Evolutionary conservation across 2,329 filamentous ascomycete species (phyloP), one percentile per base, ranked within the genome.

Genomic region (Phoma herbarum): DNA sequence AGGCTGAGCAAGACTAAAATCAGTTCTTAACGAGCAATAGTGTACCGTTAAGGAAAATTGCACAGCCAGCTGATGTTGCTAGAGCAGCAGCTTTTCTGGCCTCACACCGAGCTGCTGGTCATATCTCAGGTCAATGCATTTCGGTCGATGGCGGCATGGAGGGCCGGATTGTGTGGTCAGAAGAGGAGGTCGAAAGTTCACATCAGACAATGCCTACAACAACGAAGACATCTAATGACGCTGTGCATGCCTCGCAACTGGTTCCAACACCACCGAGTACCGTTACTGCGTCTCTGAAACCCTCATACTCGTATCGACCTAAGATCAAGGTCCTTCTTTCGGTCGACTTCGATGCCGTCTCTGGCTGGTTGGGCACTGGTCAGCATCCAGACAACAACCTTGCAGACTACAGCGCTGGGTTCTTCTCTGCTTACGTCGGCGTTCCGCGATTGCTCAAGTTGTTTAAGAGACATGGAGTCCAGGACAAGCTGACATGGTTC

Each of bases 351-450:
- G 85, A 88, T 60, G 85, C 85, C 12, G 81, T 88, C 2, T 85
- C 84, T 0, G 85, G 85, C 49, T 88, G 84, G 79, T 78, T 87
- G 3, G 86, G 86, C 16, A 87, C 85, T 4, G 84, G 84, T 52
- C 75, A 78, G 28, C 79, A 81, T 52, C 78, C 81, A 4, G 79
- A 80, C 52, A 87, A 86, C 66, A 81, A 80, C 47, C 80, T 86
- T 12, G 78, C 84, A 18, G 84, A 87, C 70, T 86, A 84, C 68
- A 83, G 79, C 18, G 75, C 81, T 3, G 84, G 85, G 9, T 83
- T 85, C 68, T 85, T 87, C 71, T 80, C 81, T 43, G 85, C 81
- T 1, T 78, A 81, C 53, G 83, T 86, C n/a, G 85, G 85, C 31
- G 84, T 86, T 0, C 82, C 82, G 0, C 80, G 85, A 10, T 77